Evolutionary conservation across 73 alveolate species (phyloP).

Genomic region (Effrenium voratum): DNA sequence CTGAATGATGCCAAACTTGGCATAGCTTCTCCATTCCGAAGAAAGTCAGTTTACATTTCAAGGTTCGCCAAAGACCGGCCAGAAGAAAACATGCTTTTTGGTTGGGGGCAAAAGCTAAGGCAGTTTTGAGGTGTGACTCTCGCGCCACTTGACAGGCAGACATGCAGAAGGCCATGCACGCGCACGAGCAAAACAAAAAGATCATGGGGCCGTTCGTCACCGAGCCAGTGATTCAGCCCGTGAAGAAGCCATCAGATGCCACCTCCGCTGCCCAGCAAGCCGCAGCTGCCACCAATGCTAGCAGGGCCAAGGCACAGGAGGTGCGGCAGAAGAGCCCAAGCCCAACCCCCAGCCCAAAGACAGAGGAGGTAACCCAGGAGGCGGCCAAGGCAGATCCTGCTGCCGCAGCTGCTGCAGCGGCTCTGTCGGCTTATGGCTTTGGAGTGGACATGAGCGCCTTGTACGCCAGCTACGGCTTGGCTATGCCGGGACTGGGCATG

Average conservation of each 20-base stretch:
- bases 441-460: constrained; percentile 23
- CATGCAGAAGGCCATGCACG: constrained; percentile 66
- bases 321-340: not conserved
- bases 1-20: no score
- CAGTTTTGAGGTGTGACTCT: no score
- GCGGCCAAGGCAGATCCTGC: constrained; percentile 7
- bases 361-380: not conserved
- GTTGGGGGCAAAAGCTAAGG: no score
- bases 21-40: no score
- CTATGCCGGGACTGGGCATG: not conserved
- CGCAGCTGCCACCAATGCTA: no score
- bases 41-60: no score
- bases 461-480: constrained; percentile 18
- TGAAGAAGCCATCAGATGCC: not conserved
- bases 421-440: not conserved
- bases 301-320: no score
- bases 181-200: constrained; percentile 69
- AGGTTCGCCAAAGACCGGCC: no score
- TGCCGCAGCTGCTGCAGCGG: not conserved
- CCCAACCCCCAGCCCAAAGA: not conserved
- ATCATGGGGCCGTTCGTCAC: constrained; percentile 60
- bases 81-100: no score
- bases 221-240: constrained; percentile 52
- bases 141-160: constrained; percentile 10
- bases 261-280: no score